Evolutionary conservation across 805 yeast species (phyloP).

Genomic region (Saccharomycopsis sp.): DNA sequence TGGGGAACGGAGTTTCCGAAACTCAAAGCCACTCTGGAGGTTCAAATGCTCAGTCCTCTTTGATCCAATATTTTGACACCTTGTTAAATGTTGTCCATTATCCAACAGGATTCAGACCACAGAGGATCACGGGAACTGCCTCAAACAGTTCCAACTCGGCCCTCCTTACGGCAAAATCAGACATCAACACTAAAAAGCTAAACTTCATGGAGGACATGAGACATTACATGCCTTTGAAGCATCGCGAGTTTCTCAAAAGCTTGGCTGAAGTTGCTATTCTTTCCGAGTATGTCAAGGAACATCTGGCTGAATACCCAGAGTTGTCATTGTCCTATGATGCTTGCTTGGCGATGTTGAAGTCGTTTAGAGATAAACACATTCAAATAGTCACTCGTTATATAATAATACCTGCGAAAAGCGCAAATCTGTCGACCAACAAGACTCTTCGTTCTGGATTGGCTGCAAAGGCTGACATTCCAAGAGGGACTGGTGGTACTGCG

Average conservation of each 20-base stretch:
- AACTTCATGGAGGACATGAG: constrained; percentile 80
- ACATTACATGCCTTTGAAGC: constrained; percentile 82
- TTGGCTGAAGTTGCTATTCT: constrained; percentile 50
- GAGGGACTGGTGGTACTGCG: constrained; percentile 94
- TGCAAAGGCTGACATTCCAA: constrained; percentile 36
- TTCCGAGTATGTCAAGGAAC: constrained; percentile 52
- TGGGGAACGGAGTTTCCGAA: constrained; percentile 13
- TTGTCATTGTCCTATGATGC: constrained; percentile 76
- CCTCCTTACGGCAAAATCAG: constrained; percentile 10
- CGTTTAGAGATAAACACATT: constrained; percentile 87
- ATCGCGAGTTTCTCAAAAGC: constrained; percentile 63
- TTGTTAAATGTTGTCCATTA: constrained; percentile 69
- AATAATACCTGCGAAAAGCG: constrained; percentile 65
- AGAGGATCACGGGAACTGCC: constrained; percentile 17
- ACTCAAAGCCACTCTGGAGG: constrained; percentile 65
- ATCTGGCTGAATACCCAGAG: constrained; percentile 39
- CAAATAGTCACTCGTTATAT: constrained; percentile 88
- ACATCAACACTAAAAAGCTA: constrained; percentile 31
- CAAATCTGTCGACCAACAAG: constrained; percentile 43
- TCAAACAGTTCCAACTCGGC: constrained; percentile 15
- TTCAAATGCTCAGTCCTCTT: constrained; percentile 86
- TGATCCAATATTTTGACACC: constrained; percentile 81
- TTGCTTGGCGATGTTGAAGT: constrained; percentile 78
- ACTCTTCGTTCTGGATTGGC: constrained; percentile 66
- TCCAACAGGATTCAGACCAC: constrained; percentile 61